A percentile compares a stretch with the other conserved stretches of the same genome.
Conservation (phyloP, 2,329 filamentous ascomycete species). For the Plenodomus tracheiphilus region DNA sequence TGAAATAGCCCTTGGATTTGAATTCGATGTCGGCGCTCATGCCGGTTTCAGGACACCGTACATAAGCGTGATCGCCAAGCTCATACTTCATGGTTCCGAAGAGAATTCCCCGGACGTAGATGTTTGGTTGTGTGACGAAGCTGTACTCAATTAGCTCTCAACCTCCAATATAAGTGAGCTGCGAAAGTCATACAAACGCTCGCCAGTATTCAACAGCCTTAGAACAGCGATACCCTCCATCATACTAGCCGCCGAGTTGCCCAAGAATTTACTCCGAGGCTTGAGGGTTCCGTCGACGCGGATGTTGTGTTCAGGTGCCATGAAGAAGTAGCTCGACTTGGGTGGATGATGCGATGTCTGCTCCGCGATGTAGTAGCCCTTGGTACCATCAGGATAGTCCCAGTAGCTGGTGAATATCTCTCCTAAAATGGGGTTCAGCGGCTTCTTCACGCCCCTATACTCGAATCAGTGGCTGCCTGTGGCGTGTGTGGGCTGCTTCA, state of each 20-base stretch:
- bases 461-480: constrained; percentile 27
- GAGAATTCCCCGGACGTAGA: constrained; percentile 95
- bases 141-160: constrained; percentile 50
- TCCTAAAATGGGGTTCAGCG: constrained; percentile 92
- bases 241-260: constrained; percentile 95
- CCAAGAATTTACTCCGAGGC: constrained; percentile 90
- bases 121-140: constrained; percentile 95
- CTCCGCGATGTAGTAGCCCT: constrained; percentile 94
- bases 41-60: constrained; percentile 85
- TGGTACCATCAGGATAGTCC: constrained; percentile 83
- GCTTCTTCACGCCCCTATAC: constrained; percentile 91
- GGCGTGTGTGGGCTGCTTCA: constrained; percentile 42
- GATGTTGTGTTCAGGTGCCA: constrained; percentile 91
- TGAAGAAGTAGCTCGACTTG: constrained; percentile 99
- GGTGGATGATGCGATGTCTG: constrained; percentile 98
- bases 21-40: constrained; percentile 92
- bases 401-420: constrained; percentile 96
- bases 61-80: constrained; percentile 91
- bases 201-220: constrained; percentile 79
- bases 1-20: constrained; percentile 97
- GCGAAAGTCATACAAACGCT: constrained; percentile 71
- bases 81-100: constrained; percentile 99
- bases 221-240: constrained; percentile 97
- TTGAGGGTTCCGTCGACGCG: constrained; percentile 95
- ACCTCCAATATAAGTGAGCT: background rate